phyloP scores from a whole-genome alignment of 2,329 filamentous ascomycete species.

The Clarireedia monteithiana region DNA sequence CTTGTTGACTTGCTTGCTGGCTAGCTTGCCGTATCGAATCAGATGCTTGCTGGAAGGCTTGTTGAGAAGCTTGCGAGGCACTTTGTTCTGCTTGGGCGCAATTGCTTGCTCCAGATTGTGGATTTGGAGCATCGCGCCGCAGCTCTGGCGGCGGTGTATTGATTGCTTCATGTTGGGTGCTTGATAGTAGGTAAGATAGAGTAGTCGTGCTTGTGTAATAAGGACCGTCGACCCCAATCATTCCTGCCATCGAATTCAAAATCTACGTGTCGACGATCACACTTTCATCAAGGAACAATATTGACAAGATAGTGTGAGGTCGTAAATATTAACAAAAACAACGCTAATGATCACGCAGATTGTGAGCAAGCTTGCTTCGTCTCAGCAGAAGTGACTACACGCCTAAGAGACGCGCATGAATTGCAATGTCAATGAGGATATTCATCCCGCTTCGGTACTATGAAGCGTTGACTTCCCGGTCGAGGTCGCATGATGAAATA shows the following conservation, averaged over 20 bases:
- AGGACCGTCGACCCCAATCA: neutral
- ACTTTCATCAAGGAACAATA: no score
- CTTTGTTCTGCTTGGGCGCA: constrained; percentile 20
- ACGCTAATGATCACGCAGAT: no score
- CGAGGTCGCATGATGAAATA: no score
- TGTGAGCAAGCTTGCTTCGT: no score
- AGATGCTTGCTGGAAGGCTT: constrained; percentile 19
- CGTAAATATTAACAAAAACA: no score
- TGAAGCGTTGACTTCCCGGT: no score
- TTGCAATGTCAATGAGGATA: no score
- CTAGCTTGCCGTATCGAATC: constrained; percentile 17
- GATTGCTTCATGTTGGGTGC: constrained; percentile 8
- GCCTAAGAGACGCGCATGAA: no score
- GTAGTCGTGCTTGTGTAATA: neutral
- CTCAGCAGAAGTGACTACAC: no score
- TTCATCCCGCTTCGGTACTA: no score
- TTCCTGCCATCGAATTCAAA: neutral
- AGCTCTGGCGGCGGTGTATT: constrained; percentile 23
- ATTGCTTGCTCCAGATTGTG: constrained; percentile 14
- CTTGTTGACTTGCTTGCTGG: constrained; percentile 21
- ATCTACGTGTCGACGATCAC: no score
- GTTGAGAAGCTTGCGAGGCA: constrained; percentile 19
- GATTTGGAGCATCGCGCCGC: constrained; percentile 18
- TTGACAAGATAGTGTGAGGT: no score
- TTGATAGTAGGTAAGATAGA: neutral